Evolutionary conservation across 1,139 yeast genomes (phyloP), one percentile per base, ranked within the genome.

Genomic region (Protomyces lactucae-debilis): DNA sequence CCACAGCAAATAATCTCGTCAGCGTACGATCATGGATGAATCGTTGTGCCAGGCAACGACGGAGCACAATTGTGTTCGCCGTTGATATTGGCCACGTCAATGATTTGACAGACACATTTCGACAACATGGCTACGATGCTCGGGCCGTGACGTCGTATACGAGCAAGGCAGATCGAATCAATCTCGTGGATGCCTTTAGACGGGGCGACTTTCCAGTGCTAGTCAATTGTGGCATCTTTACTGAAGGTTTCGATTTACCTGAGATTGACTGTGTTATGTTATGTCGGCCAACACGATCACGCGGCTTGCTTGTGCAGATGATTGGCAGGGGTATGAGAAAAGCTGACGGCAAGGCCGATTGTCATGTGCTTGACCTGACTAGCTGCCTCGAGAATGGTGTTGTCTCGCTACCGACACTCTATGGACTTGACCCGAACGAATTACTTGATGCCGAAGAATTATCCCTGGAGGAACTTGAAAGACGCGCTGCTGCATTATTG

Each of bases 231-330:
- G 90, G 66, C 40, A 90, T 92, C 2, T 87, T 92, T 70, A 92
- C 97, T 0, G 99, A 93, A 74, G 99, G 99, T 0, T 90, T 98
- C 0, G 98, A 92, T 75, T 86, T 92, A 25, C 98, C 98, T 1
- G 86, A 86, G 68, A 87, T 92, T 65, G 98, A 92, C 72, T 86
- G 91, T 35, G 77, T 92, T 8, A 78, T 92, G 57, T 76, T 92
- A 40, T 88, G 90, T 3, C 77, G 97, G 52, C 97, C 97, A 0
- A 88, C 97, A 0, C 80, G 80, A 67, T 90, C 97, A 0, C 76
- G 85, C 40, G 83, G 88, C 0, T 76, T 91, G 57, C 75, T 90
- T 55, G 81, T 85, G 18, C 99, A 92, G 73, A 92, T 92, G 97
- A 82, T 92, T 32, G 99, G 99, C 0, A 79, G 98, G 67, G 98